A percentile compares a stretch with the other conserved stretches of the same genome.
These are phyloP conservation scores for Aspergillus proliferans DNA, from an alignment of 2,329 filamentous ascomycete species.

Conservation along the genomic window DNA sequence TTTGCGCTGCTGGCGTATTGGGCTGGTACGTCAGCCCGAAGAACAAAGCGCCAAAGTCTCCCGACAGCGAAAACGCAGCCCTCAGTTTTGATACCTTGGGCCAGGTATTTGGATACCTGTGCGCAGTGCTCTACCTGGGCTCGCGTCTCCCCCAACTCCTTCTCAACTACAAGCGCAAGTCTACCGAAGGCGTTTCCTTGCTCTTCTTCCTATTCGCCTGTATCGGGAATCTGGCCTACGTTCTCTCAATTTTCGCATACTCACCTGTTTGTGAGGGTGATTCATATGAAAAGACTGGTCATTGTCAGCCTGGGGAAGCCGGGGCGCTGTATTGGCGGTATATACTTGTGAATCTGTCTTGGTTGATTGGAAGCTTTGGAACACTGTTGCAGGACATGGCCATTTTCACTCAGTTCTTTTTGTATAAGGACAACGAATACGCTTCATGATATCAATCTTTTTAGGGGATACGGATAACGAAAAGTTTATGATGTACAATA, in stretches of 20 bases:
- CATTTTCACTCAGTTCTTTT: conserved; percentile 87
- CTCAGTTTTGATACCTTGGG: conserved; percentile 69
- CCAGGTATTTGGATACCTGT: conserved; percentile 90
- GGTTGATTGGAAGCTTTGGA: conserved; percentile 83
- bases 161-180: conserved; percentile 86
- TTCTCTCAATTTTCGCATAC: conserved; percentile 85
- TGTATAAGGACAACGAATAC: conserved; percentile 55
- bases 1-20: conserved; percentile 72
- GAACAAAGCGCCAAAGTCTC: conserved; percentile 26
- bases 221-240: conserved; percentile 89
- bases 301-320: conserved; percentile 62
- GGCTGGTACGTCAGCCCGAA: conserved; percentile 72
- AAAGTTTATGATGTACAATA: too few relatives aligned
- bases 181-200: conserved; percentile 85
- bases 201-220: conserved; percentile 97
- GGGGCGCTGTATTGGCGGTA: conserved; percentile 66
- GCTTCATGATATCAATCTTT: conserved; percentile 6
- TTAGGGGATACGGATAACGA: too few relatives aligned
- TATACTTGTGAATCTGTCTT: conserved; percentile 82
- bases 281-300: conserved; percentile 17
- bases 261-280: conserved; percentile 59
- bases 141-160: conserved; percentile 85
- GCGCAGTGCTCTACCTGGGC: conserved; percentile 80
- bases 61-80: conserved; percentile 17
- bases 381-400: conserved; percentile 77